Base-by-base conservation (phyloP, 345 rosid genomes). In the Citrus reticulata region DNA sequence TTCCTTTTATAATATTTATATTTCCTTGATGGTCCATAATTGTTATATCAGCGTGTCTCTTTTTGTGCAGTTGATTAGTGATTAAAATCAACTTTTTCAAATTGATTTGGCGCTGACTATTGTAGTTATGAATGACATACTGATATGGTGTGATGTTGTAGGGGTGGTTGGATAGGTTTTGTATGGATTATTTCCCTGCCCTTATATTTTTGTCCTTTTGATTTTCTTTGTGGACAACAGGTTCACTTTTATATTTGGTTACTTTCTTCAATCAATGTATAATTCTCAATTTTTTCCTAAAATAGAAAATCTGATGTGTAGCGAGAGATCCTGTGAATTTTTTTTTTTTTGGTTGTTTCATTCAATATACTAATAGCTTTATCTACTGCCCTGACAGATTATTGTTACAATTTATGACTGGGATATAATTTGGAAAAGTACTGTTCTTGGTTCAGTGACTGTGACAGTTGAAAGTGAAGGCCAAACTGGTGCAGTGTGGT, bases 381-480 rank as follows among this genome's bases (percentile, higher is more conserved):
- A 30, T 37, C 51, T 70, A 60, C 69, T 74, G 72, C 25, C 70
- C 7, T 75, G 70, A 54, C 92, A 96, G 99, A 96, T 96, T 78
- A 92, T 84, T 80, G 97, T 94, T 70, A 91, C 98, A 54, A 94
- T 96, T 87, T 94, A 94, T 87, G 99, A 96, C 76, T 96, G 99
- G 99, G 99, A 96, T 85, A 94, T 96, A 77, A 92, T 96, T 81
- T 96, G 99, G 99, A 96, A 94, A 87, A 96, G 99, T 89, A 85
- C 99, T 65, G 88, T 89, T 81, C 98, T 96, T 80, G 98, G 98
- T 84, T 91, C 99, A 35, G 99, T 94, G 77, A 91, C 88, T 81
- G 90, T 96, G 61, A 87, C 84, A 58, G 90, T 96, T 83, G 98
- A 94, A 81, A 88, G 85, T 78, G 99, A 94, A 88, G 97, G 94